Evolutionary conservation across 352 stramenopile genomes (phyloP), one percentile per base, ranked within the genome.

Genomic region (Pythium rishiriense): DNA sequence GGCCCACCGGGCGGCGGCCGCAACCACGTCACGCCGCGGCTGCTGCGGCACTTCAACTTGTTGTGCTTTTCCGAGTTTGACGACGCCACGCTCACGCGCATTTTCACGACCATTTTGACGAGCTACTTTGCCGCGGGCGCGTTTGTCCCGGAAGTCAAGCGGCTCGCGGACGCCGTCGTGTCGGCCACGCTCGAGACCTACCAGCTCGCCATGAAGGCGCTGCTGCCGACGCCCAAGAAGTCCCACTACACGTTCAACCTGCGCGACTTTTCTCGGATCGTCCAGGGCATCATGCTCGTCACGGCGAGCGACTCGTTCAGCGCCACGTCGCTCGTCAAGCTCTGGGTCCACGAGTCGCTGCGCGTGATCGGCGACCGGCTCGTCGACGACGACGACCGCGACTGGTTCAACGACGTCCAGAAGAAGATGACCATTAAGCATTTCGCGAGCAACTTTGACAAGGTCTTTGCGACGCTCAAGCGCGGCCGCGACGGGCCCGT

Each of bases 211-310:
- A 97, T 97, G 76, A 74, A 78, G 21, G 69, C 79, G 25, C 72
- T 98, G 29, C 79, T 98, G 4, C 93, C 94, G 26, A 98, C 95
- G 14, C 95, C 95, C 0, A 91, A 93, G 26, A 98, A 98, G 75
- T 97, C 86, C 17, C 95, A 98, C 75, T 98, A 98, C 75, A 98
- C 94, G 17, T 98, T 98, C 73, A 98, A 98, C 49, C 63, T 98
- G 52, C 84, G 94, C 7, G 94, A 98, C 67, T 98, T 98, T 57
- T 91, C 85, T 33, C 76, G 93, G 46, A 92, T 98, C 35, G 85
- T 98, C 8, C 94, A 98, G 59, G 94, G 94, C 28, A 90, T 98
- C 26, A 93, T 98, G 77, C 75, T 98, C 15, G 86, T 97, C 4
- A 78, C 85, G 6, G 75, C 88, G 1, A 93, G 74, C 35, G 90